Base-by-base conservation (phyloP, 371 early-diverging fungal species). In the Mortierella sp. region DNA sequence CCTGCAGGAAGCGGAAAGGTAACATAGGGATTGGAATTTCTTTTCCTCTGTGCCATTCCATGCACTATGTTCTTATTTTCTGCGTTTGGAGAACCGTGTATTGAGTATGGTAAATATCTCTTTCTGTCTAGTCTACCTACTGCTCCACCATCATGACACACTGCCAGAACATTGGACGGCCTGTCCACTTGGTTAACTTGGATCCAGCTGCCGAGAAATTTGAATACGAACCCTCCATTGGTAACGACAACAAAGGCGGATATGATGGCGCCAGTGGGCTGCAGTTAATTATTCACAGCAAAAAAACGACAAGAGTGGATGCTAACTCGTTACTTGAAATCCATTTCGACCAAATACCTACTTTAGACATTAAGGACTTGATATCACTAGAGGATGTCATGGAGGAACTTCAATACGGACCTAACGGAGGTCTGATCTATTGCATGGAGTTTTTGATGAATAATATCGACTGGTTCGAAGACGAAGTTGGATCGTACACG, bases 201-300 rank as follows among this genome's bases (percentile, higher is more conserved):
- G 99, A 99, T 84, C 99, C 99, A 24, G 99, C 99, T 15, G 97
- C 97, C 2, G 96, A 97, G 63, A 73, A 90, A 34, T 97, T 97
- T 72, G 94, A 95, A 73, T 96, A 97, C 70, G 87, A 92, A 57
- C 97, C 97, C 4, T 86, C 94, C 1, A 92, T 94, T 44, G 92
- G 89, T 90, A 82, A 50, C 42, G 37, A 7, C 50, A 44, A 23
- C 39, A 39, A 14, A 39, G 2, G 11, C 5, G 39, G 5, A 23
- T 24, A 39, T 46, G 37, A 21, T 26, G 4, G 19, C n/a, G n/a
- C n/a, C n/a, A n/a, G n/a, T n/a, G n/a, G n/a, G n/a, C n/a, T n/a
- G n/a, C n/a, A n/a, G n/a, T n/a, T n/a, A n/a, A n/a, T n/a, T n/a
- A n/a, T n/a, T n/a, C n/a, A n/a, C n/a, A n/a, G n/a, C n/a, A n/a